Conservation (phyloP, 108 stramenopile species). For the Discostella pseudostelligera region DNA sequence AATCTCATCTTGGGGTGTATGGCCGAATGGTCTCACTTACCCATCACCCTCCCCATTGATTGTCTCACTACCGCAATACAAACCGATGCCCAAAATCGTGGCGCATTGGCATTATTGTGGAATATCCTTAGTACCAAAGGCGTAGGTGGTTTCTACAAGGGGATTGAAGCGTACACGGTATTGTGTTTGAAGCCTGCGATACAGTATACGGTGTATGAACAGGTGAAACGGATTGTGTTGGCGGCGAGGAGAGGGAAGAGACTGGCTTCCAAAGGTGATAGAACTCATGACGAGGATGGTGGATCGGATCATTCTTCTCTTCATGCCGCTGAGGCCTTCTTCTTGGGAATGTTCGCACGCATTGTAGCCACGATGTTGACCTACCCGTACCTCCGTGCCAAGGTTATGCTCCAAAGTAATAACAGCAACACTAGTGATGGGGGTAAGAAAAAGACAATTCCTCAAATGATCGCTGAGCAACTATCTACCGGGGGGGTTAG, state of each 20-base stretch:
- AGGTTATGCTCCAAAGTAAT: slow-evolving; percentile 80
- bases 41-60: slow-evolving; percentile 88
- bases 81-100: slow-evolving; percentile 53
- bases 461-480: slow-evolving; percentile 57
- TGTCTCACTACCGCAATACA: slow-evolving; percentile 76
- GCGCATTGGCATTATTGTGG: slow-evolving; percentile 56
- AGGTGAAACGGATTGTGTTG: slow-evolving; percentile 60
- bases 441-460: slow-evolving; percentile 54
- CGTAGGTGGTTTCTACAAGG: slow-evolving; percentile 80
- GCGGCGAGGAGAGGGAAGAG: slow-evolving; percentile 27
- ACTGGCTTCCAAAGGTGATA: not conserved
- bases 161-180: slow-evolving; percentile 83
- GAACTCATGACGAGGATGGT: not conserved
- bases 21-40: slow-evolving; percentile 87
- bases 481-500: slow-evolving; percentile 44
- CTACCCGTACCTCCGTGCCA: slow-evolving; percentile 87
- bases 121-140: slow-evolving; percentile 64
- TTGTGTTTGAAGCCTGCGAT: slow-evolving; percentile 93
- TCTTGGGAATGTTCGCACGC: slow-evolving; percentile 87
- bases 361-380: slow-evolving; percentile 81
- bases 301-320: slow-evolving; percentile 36
- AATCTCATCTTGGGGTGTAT: slow-evolving; percentile 62
- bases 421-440: slow-evolving; percentile 26
- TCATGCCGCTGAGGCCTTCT: slow-evolving; percentile 76
- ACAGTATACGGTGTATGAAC: slow-evolving; percentile 91